Evolutionary conservation across 208 protist genomes (phyloP).

Genomic region (Trypanosoma avium): DNA sequence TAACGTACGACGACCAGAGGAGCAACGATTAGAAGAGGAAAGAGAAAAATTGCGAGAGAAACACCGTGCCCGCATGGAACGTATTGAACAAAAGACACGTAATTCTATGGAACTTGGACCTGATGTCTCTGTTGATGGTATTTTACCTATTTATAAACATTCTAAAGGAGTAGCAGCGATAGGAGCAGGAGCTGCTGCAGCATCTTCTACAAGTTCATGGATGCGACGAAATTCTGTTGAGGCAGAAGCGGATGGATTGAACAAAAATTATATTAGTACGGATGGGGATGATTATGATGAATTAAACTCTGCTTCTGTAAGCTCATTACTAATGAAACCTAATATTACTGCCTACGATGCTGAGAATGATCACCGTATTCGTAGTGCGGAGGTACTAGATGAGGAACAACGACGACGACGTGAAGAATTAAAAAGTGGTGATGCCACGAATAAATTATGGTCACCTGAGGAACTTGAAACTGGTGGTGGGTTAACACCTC

Average conservation of each 20-base stretch:
- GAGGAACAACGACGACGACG: slow-evolving; percentile 20
- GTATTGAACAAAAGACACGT: slow-evolving; percentile 59
- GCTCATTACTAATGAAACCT: slow-evolving; percentile 45
- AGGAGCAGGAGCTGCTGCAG: neutral
- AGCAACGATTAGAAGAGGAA: slow-evolving; percentile 37
- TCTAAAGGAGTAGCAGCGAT: neutral
- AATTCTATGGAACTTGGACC: slow-evolving; percentile 59
- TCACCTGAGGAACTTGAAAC: slow-evolving; percentile 17
- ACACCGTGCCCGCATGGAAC: slow-evolving; percentile 43
- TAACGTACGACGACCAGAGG: slow-evolving; percentile 30
- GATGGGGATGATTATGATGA: neutral
- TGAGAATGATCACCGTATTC: slow-evolving; percentile 66
- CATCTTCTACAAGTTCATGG: slow-evolving; percentile 23
- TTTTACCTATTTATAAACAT: slow-evolving; percentile 46
- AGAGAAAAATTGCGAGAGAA: slow-evolving; percentile 29
- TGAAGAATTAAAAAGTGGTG: slow-evolving; percentile 19
- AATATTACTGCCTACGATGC: slow-evolving; percentile 75
- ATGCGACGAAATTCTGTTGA: slow-evolving; percentile 31
- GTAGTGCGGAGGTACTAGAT: slow-evolving; percentile 51
- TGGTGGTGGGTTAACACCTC: slow-evolving; percentile 9
- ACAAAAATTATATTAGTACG: neutral
- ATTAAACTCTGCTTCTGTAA: neutral
- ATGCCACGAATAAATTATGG: slow-evolving; percentile 20
- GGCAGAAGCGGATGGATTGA: slow-evolving; percentile 1
- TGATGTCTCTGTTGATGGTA: slow-evolving; percentile 58